Percentiles rank a stretch among this genome's conserved stretches.
These are phyloP conservation scores for Rhizopogon vinicolor DNA, from an alignment of 768 basidiomycete genomes.

Conservation along the genomic window DNA sequence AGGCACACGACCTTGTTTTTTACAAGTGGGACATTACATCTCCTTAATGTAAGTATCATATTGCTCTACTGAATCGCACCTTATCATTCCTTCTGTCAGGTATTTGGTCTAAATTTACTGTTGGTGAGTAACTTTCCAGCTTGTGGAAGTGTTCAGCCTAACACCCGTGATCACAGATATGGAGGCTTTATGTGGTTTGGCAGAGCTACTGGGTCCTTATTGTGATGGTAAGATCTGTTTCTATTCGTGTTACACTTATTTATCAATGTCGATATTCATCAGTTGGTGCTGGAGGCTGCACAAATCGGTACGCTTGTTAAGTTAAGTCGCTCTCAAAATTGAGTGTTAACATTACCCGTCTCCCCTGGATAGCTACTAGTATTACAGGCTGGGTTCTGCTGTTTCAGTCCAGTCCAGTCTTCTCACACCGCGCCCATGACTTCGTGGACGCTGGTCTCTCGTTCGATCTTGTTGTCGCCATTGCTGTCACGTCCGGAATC, in stretches of 20 bases:
- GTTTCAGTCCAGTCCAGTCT: no score
- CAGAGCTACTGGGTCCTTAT: not conserved
- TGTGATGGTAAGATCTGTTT: not conserved
- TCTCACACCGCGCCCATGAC: not conserved
- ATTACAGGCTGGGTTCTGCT: not conserved
- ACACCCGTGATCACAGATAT: not conserved
- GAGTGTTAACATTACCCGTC: not conserved
- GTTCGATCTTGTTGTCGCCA: slow-evolving; percentile 8
- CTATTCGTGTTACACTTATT: not conserved
- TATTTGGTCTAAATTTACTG: slow-evolving; percentile 1
- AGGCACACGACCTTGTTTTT: not conserved
- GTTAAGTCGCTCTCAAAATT: not conserved
- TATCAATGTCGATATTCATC: not conserved
- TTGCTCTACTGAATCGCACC: not conserved
- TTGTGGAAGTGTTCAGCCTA: not conserved
- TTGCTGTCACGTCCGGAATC: slow-evolving; percentile 9
- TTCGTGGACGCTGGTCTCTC: not conserved
- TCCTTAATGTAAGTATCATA: not conserved
- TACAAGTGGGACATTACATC: not conserved
- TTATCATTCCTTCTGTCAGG: not conserved
- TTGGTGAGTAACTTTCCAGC: not conserved
- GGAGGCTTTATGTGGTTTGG: slow-evolving; percentile 4
- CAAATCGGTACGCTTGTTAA: not conserved
- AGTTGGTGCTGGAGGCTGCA: not conserved
- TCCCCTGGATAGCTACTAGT: not conserved